These are phyloP conservation scores for Pythium apleroticum DNA, from an alignment of 352 stramenopile genomes.

Conservation along the genomic window DNA sequence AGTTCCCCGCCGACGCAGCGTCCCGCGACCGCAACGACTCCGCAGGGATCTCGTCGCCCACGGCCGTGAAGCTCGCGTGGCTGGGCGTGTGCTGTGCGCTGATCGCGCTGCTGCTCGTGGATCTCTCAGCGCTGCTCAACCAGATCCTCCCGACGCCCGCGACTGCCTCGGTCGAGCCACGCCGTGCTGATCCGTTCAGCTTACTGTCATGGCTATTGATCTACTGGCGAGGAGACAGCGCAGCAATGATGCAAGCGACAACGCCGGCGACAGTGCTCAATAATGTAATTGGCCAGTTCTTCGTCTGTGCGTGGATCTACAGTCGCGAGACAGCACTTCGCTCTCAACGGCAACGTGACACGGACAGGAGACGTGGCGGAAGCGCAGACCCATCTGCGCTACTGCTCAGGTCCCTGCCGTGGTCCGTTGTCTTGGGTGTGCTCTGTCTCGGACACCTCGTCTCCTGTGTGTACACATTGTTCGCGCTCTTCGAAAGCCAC, in stretches of 20 bases:
- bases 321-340: slow-evolving; percentile 31
- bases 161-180: neutral
- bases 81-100: slow-evolving; percentile 38
- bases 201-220: neutral
- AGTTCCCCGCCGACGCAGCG: neutral
- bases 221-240: neutral
- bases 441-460: slow-evolving; percentile 57
- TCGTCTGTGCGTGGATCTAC: slow-evolving; percentile 60
- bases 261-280: slow-evolving; percentile 37
- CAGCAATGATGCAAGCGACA: slow-evolving; percentile 2
- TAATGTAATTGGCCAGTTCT: slow-evolving; percentile 43
- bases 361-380: neutral
- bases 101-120: slow-evolving; percentile 56
- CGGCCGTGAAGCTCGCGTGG: slow-evolving; percentile 42
- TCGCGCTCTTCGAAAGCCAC: slow-evolving; percentile 71
- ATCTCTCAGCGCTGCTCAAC: slow-evolving; percentile 49
- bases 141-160: slow-evolving; percentile 11
- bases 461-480: slow-evolving; percentile 64
- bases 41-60: slow-evolving; percentile 10
- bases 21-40: neutral
- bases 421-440: slow-evolving; percentile 26
- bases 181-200: slow-evolving; percentile 18
- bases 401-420: slow-evolving; percentile 11
- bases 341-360: neutral
- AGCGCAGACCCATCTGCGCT: neutral